Conservation (phyloP, 495 filamentous ascomycete genomes). For the Hypomontagnella monticulosa region DNA sequence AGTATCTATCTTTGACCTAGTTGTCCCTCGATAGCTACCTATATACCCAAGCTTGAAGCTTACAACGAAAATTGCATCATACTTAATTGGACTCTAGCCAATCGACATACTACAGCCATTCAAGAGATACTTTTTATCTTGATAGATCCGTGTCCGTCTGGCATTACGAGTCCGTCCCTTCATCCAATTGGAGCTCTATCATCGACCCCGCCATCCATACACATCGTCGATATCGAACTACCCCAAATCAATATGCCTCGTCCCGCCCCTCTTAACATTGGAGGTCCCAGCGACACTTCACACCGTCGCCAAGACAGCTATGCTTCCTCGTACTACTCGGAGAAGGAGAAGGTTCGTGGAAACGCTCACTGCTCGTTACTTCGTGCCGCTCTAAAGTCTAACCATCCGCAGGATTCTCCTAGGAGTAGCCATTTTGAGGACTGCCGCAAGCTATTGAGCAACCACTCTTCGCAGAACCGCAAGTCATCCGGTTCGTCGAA, state of each 20-base stretch:
- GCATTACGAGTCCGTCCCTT: background rate
- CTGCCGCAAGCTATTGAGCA: constrained; percentile 7
- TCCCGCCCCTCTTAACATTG: constrained; percentile 16
- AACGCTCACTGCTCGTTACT: background rate
- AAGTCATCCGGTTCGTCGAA: constrained; percentile 27
- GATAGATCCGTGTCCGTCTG: background rate
- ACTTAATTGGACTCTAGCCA: constrained; percentile 18
- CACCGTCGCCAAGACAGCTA: constrained; percentile 38
- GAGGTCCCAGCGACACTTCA: constrained; percentile 20
- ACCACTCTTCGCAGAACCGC: constrained; percentile 10
- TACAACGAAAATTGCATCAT: background rate
- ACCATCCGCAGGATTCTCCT: constrained; percentile 20
- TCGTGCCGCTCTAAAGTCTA: constrained; percentile 5
- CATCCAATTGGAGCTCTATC: background rate
- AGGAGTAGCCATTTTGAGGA: constrained; percentile 21
- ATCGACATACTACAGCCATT: background rate
- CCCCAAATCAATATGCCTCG: constrained; percentile 33
- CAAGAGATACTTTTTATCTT: constrained; percentile 1
- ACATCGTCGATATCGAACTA: background rate
- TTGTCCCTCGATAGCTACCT: constrained; percentile 19
- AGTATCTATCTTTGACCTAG: constrained; percentile 6
- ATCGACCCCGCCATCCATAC: background rate
- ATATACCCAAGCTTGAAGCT: constrained; percentile 33
- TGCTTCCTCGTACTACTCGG: constrained; percentile 36
- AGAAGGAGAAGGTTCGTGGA: constrained; percentile 41